Conservation (phyloP, 2,329 filamentous ascomycete species). For the Stromatinia cepivora region DNA sequence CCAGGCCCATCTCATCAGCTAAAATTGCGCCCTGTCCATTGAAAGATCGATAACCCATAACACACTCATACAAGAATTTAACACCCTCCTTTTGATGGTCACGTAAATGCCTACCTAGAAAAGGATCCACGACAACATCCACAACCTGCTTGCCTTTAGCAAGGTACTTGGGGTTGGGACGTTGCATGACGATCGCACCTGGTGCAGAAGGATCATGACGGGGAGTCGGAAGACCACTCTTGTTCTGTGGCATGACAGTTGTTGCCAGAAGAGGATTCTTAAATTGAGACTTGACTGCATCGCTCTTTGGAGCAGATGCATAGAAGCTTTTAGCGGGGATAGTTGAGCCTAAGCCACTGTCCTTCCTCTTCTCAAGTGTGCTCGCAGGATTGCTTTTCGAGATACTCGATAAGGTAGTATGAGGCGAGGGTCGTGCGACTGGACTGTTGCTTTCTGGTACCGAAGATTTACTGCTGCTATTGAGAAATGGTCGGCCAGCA, state of each 20-base stretch:
- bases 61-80: slow-evolving; percentile 71
- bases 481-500: slow-evolving; percentile 48
- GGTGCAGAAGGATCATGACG: slow-evolving; percentile 62
- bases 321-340: slow-evolving; percentile 46
- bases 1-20: slow-evolving; percentile 75
- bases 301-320: slow-evolving; percentile 42
- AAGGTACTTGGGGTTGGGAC: slow-evolving; percentile 48
- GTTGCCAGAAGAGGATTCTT: slow-evolving; percentile 61
- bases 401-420: not conserved
- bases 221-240: slow-evolving; percentile 53
- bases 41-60: slow-evolving; percentile 69
- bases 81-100: slow-evolving; percentile 70
- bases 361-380: slow-evolving; percentile 35
- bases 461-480: slow-evolving; percentile 30
- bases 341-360: slow-evolving; percentile 32
- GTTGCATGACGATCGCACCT: slow-evolving; percentile 66
- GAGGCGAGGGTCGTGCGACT: slow-evolving; percentile 26
- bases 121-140: slow-evolving; percentile 71
- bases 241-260: slow-evolving; percentile 50
- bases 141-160: slow-evolving; percentile 65
- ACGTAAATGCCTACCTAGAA: slow-evolving; percentile 61
- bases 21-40: slow-evolving; percentile 69
- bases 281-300: slow-evolving; percentile 51
- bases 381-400: slow-evolving; percentile 23
- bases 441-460: slow-evolving; percentile 24